Base-by-base conservation (phyloP, 345 rosid genomes). In the Diplotaxis tenuifolia region DNA sequence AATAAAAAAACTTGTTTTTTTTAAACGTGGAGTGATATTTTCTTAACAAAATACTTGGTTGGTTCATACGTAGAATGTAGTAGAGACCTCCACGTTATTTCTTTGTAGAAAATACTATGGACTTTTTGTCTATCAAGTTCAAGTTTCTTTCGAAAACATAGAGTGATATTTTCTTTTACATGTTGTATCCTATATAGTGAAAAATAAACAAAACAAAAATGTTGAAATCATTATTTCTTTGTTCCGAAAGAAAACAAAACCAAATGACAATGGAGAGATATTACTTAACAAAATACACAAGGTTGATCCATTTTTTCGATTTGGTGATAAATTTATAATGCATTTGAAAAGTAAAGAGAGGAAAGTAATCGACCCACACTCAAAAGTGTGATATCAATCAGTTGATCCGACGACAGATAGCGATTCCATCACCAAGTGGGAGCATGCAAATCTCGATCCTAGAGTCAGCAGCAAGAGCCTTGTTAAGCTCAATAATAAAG, bases 391-490 rank as follows among this genome's bases (percentile, higher is more conserved):
- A 8, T 18, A 54, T 54, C 16, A 11, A 32, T 89, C 74, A 91
- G n/a, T 78, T 81, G 78, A 96, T 76, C 80, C 97, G 86, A 78
- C 97, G 98, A 87, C 97, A 92, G 71, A 96, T 82, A 25, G 98
- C 92, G 88, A 92, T 83, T 3, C 99, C 99, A 79, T 96, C 98
- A 7, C 98, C 97, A 9, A 92, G 94, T 0, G 98, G 94, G 5
- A 96, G 98, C 98, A 86, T 87, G 42, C 98, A 96, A 71, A 92
- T 92, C 84, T 96, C 99, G 21, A 90, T 90, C 90, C 96, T 80
- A 7, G 97, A 96, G 86, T 92, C 99, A 15, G 82, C 97, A 50
- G 99, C 95, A 0, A 96, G 93, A 27, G 97, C 94, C 83, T 92
- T 92, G 88, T 95, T 92, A 32, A 95, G 92, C 85, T 92, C 96